A percentile compares a stretch with the other conserved stretches of the same genome.
These are phyloP conservation scores for Aureobasidium sp. DNA, from an alignment of 2,329 filamentous ascomycete species.

Conservation along the genomic window DNA sequence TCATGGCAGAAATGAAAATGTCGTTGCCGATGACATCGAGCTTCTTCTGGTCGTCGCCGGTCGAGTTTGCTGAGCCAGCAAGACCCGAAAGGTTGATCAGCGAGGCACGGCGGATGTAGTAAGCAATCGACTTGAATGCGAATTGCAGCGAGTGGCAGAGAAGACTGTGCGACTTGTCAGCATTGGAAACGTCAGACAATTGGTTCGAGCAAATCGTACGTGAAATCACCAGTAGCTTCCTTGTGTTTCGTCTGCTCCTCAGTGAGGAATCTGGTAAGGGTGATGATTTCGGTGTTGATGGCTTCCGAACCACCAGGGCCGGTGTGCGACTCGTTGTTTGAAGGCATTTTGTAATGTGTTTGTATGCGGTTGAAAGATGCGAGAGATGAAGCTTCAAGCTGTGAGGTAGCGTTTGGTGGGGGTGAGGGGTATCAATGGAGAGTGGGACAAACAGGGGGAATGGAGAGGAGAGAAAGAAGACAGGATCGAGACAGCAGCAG, in stretches of 20 bases:
- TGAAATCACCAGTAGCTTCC: slow-evolving; percentile 97
- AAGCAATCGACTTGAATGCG: slow-evolving; percentile 98
- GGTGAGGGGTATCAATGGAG: slow-evolving; percentile 2
- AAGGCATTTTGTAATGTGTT: slow-evolving; percentile 26
- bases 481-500: not conserved
- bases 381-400: not conserved
- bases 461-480: not conserved
- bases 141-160: slow-evolving; percentile 97
- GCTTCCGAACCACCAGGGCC: slow-evolving; percentile 57
- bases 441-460: not conserved
- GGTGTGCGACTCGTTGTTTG: slow-evolving; percentile 30
- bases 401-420: not conserved
- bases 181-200: not conserved
- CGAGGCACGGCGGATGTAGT: slow-evolving; percentile 95
- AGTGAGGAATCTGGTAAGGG: slow-evolving; percentile 88
- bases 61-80: slow-evolving; percentile 88
- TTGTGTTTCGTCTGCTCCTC: slow-evolving; percentile 91
- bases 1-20: slow-evolving; percentile 93
- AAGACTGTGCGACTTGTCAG: slow-evolving; percentile 48
- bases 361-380: not conserved
- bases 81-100: slow-evolving; percentile 84
- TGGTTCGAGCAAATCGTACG: slow-evolving; percentile 34
- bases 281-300: slow-evolving; percentile 94
- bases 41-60: slow-evolving; percentile 98
- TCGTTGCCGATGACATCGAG: slow-evolving; percentile 99